Base-by-base conservation (phyloP, 139 green algal genomes). In the Yamagishiella unicocca region DNA sequence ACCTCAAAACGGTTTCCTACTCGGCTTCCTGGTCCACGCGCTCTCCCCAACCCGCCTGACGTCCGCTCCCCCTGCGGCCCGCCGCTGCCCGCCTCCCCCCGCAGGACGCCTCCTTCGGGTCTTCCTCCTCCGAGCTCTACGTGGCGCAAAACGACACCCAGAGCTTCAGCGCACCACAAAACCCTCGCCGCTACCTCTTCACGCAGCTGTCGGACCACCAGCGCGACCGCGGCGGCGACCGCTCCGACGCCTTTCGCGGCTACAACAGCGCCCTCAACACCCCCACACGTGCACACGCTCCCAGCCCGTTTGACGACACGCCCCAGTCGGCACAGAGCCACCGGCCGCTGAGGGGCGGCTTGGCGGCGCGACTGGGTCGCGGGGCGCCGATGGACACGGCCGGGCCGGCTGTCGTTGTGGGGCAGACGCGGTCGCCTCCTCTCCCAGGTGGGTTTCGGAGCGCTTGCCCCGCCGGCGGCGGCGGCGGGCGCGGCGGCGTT, bases 191-290 rank as follows among this genome's bases (percentile, higher is more conserved):
- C 61, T 31, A 75, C 79, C 61, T 85, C 3, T 62, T 74, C 29
- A 31, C 61, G 62, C 79, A 85, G 43, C 8, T 75, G 2, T 85
- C 79, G 1, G 77, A 84, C 77, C 43, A 22, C 31, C 75, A 82
- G 37, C 50, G 76, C 27, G 79, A 72, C 24, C 55, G 74, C 31
- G 45, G 3, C 1, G 35, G 4, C 0, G 21, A 37, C 6, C 46
- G 45, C 17, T 14, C 43, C 14, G 73, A 66, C 45, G 3, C 33
- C 70, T 78, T 45, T 1, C 79, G 79, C 61, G 79, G 79, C n/a
- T 85, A 76, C 79, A 50, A 64, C 43, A 76, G 61, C 79, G 58
- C 67, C 40, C 10, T 53, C 58, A 85, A 37, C 79, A 85, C 79
- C 2, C 79, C 79, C 38, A 85, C 61, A n/a, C 79, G 79, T 8